These are phyloP conservation scores for Strobilomyces dryophilus DNA, from an alignment of 768 basidiomycete species.

Conservation along the genomic window DNA sequence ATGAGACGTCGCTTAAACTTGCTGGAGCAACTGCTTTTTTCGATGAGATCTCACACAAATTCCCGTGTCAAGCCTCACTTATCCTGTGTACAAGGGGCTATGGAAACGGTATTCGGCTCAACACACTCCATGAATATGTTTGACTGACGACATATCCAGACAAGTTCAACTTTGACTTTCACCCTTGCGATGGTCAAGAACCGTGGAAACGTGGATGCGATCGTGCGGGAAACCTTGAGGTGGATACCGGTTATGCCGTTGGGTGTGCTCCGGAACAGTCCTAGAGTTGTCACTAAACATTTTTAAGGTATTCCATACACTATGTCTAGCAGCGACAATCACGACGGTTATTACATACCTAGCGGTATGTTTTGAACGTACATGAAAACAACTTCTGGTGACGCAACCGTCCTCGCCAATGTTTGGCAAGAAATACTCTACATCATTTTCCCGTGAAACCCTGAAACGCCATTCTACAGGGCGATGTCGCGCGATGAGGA, in stretches of 20 bases:
- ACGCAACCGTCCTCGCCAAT: not conserved
- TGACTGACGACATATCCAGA: not conserved
- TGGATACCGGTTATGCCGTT: not conserved
- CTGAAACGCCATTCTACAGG: too few relatives aligned
- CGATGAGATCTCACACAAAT: not conserved
- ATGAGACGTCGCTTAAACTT: conserved; percentile 1
- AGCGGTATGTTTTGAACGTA: not conserved
- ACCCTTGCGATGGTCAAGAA: not conserved
- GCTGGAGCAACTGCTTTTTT: not conserved
- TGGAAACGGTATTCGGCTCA: not conserved
- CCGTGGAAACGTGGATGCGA: not conserved
- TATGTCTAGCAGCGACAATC: not conserved
- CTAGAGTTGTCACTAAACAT: not conserved
- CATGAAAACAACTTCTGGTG: not conserved
- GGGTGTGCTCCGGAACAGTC: not conserved
- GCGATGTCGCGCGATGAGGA: too few relatives aligned
- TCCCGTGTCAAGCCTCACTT: not conserved
- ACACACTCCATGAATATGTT: too few relatives aligned
- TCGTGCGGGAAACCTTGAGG: not conserved
- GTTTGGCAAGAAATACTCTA: too few relatives aligned
- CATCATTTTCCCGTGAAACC: too few relatives aligned
- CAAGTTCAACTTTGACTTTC: not conserved
- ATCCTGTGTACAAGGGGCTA: not conserved
- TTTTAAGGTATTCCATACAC: not conserved
- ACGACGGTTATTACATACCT: not conserved